Evolutionary conservation across 1,284 basidiomycete species (phyloP), one percentile per base, ranked within the genome.

Genomic region (Ustilago esculenta): DNA sequence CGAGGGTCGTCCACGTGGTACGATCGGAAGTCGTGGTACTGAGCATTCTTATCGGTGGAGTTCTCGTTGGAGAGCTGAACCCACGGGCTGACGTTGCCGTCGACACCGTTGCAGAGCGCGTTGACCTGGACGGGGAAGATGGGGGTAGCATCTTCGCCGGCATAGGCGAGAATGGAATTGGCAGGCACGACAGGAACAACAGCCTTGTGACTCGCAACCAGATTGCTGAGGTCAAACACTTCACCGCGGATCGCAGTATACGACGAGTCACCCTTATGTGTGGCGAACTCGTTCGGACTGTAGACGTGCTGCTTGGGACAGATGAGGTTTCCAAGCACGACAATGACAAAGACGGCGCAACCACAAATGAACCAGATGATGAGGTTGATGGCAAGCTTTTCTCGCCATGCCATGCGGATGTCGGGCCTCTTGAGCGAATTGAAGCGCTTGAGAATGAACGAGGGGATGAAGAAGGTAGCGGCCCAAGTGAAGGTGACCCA

Each of bases 111-210:
- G 83, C 96, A 98, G 5, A 98, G 86, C 1, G 95, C 93, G 79
- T 89, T 91, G 81, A 98, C 94, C 85, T 98, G 95, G 17, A 98
- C 91, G 11, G 95, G 96, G 87, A 98, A 98, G 46, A 98, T 84
- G 56, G 86, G 83, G 43, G 92, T 89, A 1, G 91, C 87, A 47
- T 89, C 85, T 12, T 86, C 82, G 11, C 95, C 94, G 21, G 92
- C 92, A 75, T 97, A 98, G 64, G 89, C 87, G 79, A 92, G 83
- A 35, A 98, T 85, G 1, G 87, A 84, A 82, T 92, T 92, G 23
- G 84, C 72, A 1, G 90, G 87, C 0, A 97, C 89, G 37, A 98
- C 90, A 7, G 84, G 85, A 2, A 97, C 87, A n/a, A 87, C 83
- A 4, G 87, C 85, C 50, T 84, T 75, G 83, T 97, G 94, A 30